These are phyloP conservation scores for Mycena capillaripes DNA, from an alignment of 768 basidiomycete genomes.

Conservation along the genomic window DNA sequence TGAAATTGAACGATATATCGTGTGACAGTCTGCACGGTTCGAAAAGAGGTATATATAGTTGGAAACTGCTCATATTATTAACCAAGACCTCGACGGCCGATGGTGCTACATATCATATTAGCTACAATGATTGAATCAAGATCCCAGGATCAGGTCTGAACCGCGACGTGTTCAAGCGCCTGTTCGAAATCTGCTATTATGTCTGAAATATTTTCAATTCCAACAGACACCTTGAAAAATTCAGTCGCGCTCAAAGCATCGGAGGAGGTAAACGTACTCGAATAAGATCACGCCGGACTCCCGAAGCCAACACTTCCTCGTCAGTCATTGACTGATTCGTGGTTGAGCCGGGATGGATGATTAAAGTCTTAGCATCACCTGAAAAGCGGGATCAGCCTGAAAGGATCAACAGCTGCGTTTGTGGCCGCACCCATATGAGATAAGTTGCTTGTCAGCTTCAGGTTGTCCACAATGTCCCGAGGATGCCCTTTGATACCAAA, in stretches of 20 bases:
- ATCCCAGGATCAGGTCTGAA: no score
- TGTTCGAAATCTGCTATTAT: slow-evolving; percentile 29
- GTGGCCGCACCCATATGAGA: slow-evolving; percentile 29
- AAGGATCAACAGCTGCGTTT: neutral
- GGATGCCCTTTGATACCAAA: slow-evolving; percentile 27
- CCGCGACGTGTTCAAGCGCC: slow-evolving; percentile 17
- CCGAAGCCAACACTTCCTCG: slow-evolving; percentile 26
- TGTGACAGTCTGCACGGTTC: no score
- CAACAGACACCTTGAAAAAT: slow-evolving; percentile 21
- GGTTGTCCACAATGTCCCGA: slow-evolving; percentile 22
- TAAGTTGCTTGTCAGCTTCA: slow-evolving; percentile 26
- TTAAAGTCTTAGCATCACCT: slow-evolving; percentile 31
- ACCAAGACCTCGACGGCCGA: no score
- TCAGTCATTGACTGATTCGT: slow-evolving; percentile 31
- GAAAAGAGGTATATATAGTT: no score
- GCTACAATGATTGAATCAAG: no score
- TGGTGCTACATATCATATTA: no score
- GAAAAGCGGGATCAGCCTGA: neutral
- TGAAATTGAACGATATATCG: no score
- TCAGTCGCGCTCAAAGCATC: neutral
- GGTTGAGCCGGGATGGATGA: slow-evolving; percentile 30
- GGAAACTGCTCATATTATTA: no score
- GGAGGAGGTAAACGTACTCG: slow-evolving; percentile 1
- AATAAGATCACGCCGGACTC: slow-evolving; percentile 24
- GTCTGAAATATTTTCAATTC: slow-evolving; percentile 27